Evolutionary conservation across 208 protist species (phyloP).

Genomic region (Trypanosomatidae sp.): DNA sequence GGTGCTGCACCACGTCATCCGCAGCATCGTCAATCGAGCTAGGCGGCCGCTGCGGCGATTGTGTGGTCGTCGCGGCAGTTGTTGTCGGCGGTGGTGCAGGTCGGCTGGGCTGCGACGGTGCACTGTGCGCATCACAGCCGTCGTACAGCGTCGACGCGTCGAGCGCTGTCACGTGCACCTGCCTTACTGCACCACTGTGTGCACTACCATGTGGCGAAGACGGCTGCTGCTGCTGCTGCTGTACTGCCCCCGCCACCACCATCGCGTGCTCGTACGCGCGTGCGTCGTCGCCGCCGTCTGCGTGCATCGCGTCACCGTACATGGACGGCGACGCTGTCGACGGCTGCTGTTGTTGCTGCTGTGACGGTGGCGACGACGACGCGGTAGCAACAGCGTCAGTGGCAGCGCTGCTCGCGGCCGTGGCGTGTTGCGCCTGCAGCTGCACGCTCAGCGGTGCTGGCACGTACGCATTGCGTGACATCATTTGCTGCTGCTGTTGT

Average conservation of each 20-base stretch:
- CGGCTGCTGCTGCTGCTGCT: too few relatives aligned
- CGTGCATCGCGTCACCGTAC: background rate
- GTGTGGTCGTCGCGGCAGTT: background rate
- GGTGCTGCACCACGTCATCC: background rate
- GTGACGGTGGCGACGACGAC: background rate
- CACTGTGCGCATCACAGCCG: background rate
- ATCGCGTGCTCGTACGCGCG: too few relatives aligned
- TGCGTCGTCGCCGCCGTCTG: too few relatives aligned
- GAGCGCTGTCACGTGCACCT: too few relatives aligned
- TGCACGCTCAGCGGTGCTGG: conserved; percentile 10
- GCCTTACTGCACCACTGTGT: too few relatives aligned
- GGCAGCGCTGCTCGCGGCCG: conserved; percentile 4
- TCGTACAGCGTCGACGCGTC: background rate
- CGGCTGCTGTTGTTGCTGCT: conserved; percentile 1
- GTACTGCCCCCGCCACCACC: too few relatives aligned
- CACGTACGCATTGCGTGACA: conserved; percentile 2
- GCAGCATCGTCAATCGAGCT: background rate
- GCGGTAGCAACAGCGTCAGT: conserved; percentile 1
- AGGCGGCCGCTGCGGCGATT: background rate
- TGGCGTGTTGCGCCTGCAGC: conserved; percentile 7
- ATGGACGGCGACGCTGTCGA: background rate
- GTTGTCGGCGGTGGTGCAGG: background rate
- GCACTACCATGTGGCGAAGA: too few relatives aligned
- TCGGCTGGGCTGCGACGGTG: background rate
- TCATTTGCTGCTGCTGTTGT: conserved; percentile 8